phyloP scores from a whole-genome alignment of 1,139 yeast genomes.

The Oligophagozyma castellii region DNA sequence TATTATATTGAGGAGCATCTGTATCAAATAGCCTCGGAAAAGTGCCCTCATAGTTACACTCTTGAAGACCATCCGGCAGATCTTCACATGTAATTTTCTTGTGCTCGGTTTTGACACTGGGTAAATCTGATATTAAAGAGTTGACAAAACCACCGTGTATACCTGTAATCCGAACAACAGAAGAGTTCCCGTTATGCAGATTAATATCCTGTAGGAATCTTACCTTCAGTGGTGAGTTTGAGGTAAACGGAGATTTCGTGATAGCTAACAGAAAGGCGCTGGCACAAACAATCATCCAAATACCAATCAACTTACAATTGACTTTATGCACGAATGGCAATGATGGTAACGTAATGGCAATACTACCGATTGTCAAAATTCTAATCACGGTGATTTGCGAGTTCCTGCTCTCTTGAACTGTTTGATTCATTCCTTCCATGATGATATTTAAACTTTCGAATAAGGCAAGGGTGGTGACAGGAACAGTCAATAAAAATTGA shows the following conservation, averaged over 20 bases:
- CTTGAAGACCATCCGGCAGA: conserved; percentile 34
- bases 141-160: conserved; percentile 32
- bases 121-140: conserved; percentile 40
- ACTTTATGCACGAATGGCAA: conserved; percentile 63
- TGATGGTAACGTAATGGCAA: conserved; percentile 40
- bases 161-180: conserved; percentile 37
- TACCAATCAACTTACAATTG: conserved; percentile 37
- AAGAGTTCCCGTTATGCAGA: conserved; percentile 23
- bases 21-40: conserved; percentile 41
- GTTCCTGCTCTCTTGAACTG: conserved; percentile 48
- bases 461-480: conserved; percentile 42
- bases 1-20: conserved; percentile 17
- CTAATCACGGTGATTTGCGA: conserved; percentile 37
- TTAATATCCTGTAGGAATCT: conserved; percentile 50
- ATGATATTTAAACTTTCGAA: conserved; percentile 35
- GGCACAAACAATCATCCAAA: conserved; percentile 27
- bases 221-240: conserved; percentile 50
- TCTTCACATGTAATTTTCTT: conserved; percentile 27
- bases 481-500: conserved; percentile 56
- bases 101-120: conserved; percentile 37
- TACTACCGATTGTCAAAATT: conserved; percentile 28
- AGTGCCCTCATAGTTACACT: conserved; percentile 38
- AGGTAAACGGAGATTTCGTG: conserved; percentile 39
- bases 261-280: conserved; percentile 30
- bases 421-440: conserved; percentile 52